Percentiles rank a stretch among this genome's conserved stretches.
phyloP scores from a whole-genome alignment of 2,329 filamentous ascomycete species.

The Apiospora saccharicola region DNA sequence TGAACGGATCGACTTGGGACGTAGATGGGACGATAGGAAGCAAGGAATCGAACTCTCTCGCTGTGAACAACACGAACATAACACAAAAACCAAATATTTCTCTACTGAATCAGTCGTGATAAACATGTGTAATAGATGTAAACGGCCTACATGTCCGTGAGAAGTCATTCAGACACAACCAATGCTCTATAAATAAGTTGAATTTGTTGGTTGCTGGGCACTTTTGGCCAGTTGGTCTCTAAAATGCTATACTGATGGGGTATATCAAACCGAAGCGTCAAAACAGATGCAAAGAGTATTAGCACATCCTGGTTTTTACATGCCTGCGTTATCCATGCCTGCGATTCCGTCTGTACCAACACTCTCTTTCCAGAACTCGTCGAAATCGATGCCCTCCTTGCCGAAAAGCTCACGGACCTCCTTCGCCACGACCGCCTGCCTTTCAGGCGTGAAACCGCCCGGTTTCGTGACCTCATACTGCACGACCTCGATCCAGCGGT shows the following conservation, averaged over 20 bases:
- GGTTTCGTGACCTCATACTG: conserved; percentile 85
- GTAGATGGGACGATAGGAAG: neutral
- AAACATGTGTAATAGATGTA: neutral
- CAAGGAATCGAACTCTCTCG: neutral
- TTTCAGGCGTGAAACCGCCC: conserved; percentile 78
- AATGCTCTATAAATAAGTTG: neutral
- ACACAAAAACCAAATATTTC: neutral
- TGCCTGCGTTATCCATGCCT: conserved; percentile 7
- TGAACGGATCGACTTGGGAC: conserved; percentile 43
- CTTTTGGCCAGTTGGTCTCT: neutral
- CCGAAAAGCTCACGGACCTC: conserved; percentile 81
- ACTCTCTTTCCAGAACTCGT: conserved; percentile 76
- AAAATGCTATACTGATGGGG: conserved; percentile 1
- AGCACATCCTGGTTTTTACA: conserved; percentile 7
- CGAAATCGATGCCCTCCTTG: conserved; percentile 80
- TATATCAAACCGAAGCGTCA: neutral
- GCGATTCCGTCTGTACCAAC: conserved; percentile 45
- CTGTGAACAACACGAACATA: neutral
- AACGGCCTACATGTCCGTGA: neutral
- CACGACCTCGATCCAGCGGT: conserved; percentile 90
- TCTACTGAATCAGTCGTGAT: neutral
- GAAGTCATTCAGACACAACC: neutral
- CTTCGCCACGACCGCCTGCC: conserved; percentile 74
- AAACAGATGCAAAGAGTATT: neutral
- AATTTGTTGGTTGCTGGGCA: too few species aligned